Base-by-base conservation (phyloP, 352 stramenopile genomes). In the Globisporangium polare region DNA sequence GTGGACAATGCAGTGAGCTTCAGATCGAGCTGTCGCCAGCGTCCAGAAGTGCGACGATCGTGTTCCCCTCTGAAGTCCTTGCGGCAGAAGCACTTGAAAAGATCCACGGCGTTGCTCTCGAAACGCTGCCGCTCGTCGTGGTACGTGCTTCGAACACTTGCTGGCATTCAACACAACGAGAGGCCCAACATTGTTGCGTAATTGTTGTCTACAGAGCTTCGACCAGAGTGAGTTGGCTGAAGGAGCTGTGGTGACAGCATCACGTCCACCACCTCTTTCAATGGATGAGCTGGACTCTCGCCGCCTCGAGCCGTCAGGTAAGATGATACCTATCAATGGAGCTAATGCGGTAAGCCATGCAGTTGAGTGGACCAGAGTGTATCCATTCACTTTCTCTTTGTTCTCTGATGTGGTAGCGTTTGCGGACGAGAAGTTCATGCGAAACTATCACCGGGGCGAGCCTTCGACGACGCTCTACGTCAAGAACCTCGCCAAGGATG, bases 401-500 rank as follows among this genome's bases (percentile, higher is more conserved):
- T 56, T 8, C 6, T 57, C 13, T 47, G n/a, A 20, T 22, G 7
- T 22, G 2, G 13, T 1, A 86, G 77, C 58, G 6, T 58, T 86
- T 3, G 53, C 33, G 1, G 17, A 61, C 3, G 72, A 90, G 42
- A 92, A 88, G 57, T 74, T 66, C 2, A 91, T 93, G 80, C 80
- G 75, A 37, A 89, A 80, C 8, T 95, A 95, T 51, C 47, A 74
- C 24, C 71, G 68, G 6, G 83, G 83, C 5, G 69, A 82, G 5
- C 67, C 75, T 17, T 89, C 79, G 1, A 49, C 60, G 12, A 81
- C 81, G 22, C 68, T 95, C 1, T 95, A 94, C 63, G 72, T 94
- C 42, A 95, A 94, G 67, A 95, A 95, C 63, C 69, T 95, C 22
- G 70, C 84, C 10, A 83, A 78, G 45, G 67, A 67, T 10, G 71